Base-by-base conservation (phyloP, 805 yeast species). In the Brettanomyces custersianus region DNA sequence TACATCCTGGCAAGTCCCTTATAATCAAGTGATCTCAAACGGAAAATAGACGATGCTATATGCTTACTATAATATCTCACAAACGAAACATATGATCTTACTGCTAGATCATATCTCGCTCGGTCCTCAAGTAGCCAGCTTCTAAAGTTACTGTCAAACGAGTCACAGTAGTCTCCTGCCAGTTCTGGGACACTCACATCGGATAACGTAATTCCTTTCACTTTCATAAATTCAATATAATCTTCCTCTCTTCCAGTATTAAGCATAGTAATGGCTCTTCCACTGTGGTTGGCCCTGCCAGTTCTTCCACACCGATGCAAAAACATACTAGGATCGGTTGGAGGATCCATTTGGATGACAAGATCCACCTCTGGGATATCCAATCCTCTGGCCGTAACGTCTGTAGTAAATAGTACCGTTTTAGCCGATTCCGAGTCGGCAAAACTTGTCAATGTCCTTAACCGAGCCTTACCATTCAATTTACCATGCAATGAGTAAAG, bases 311-410 rank as follows among this genome's bases (percentile, higher is more conserved):
- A 83, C 53, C 98, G 71, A 56, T 92, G 98, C 29, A 90, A 68
- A 51, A 90, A 92, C 52, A 86, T 74, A 51, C 82, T 94, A 0
- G 96, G 85, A 46, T 88, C 95, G 0, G 86, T 77, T 1, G 98
- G 98, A 2, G 97, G 95, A 44, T 92, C 97, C 18, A 90, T 47
- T 54, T 92, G 98, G n/a, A 92, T 62, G 3, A 90, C 97, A 19
- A 88, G 60, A 51, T 92, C 97, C 8, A 92, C 96, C 36, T 88
- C 92, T 1, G 95, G 94, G 20, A 92, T 80, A 62, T 92, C 98
- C 17, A 92, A 73, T 29, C 98, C 98, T 52, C 98, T 70, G 0
- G 97, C 96, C 1, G 98, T 96, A n/a, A 92, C 96, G 65, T 92
- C 98, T 0, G 98, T 92, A 2, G 98, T 87, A 59, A 92, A 63